Conservation (phyloP, 768 basidiomycete species). For the Pulveroboletus sp. region DNA sequence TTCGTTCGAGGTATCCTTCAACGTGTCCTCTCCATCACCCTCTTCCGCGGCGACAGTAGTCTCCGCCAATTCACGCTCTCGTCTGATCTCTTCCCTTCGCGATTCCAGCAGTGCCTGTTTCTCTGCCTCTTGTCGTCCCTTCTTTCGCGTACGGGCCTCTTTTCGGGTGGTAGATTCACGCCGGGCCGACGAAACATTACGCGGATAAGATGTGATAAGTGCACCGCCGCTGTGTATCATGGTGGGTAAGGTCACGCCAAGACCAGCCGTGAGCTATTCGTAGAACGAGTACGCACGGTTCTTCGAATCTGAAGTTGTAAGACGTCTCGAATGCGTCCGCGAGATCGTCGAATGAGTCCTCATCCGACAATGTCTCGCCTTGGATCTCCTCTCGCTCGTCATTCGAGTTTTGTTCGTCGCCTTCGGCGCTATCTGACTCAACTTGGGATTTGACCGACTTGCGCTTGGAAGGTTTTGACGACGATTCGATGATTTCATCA, state of each 20-base stretch:
- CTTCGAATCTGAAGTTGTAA: slow-evolving; percentile 98
- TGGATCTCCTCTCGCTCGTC: slow-evolving; percentile 26
- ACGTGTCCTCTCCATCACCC: slow-evolving; percentile 50
- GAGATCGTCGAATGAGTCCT: slow-evolving; percentile 84
- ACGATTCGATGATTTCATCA: slow-evolving; percentile 60
- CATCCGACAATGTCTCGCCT: slow-evolving; percentile 43
- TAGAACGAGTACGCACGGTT: slow-evolving; percentile 60
- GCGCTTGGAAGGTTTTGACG: slow-evolving; percentile 25
- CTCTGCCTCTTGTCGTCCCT: slow-evolving; percentile 61
- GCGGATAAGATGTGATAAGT: slow-evolving; percentile 71
- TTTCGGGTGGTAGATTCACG: slow-evolving; percentile 77
- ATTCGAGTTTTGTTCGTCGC: slow-evolving; percentile 1
- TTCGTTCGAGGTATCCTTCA: slow-evolving; percentile 73
- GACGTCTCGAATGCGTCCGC: slow-evolving; percentile 91
- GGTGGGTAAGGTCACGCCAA: no score
- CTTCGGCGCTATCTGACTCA: slow-evolving; percentile 17
- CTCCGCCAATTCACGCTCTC: slow-evolving; percentile 59
- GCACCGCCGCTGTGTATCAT: slow-evolving; percentile 50
- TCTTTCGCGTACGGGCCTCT: slow-evolving; percentile 75
- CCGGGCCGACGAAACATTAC: slow-evolving; percentile 63
- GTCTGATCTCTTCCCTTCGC: slow-evolving; percentile 69
- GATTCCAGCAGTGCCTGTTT: slow-evolving; percentile 74
- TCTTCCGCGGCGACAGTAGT: slow-evolving; percentile 59
- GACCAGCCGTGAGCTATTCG: no score
- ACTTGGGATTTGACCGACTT: slow-evolving; percentile 14